Evolutionary conservation across 1,284 basidiomycete species (phyloP), one percentile per base, ranked within the genome.

Genomic region (Melampsora allii-populina): DNA sequence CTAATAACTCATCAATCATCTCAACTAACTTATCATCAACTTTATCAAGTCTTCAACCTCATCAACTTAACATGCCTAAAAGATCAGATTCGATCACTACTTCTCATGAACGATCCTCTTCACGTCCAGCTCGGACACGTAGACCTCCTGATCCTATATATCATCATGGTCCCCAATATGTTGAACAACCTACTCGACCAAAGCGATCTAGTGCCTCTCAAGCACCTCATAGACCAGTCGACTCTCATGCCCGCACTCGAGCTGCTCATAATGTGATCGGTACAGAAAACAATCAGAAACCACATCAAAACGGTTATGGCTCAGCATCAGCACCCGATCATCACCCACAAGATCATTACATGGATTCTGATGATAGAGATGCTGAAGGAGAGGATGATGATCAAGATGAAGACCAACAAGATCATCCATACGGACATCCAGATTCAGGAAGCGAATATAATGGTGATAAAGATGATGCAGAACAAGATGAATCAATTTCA

Each of bases 331-430:
- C 45, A 21, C 50, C 64, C 2, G 33, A 75, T 10, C 56, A 75
- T 48, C 14, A 4, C 14, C 1, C 10, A 5, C n/a, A 56, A 2
- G 21, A 56, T 56, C 50, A 56, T 24, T 56, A 7, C n/a, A 9
- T 14, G 2, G 1, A 14, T 24, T 56, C 50, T 24, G 76, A 61
- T 61, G 77, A 78, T 39, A 76, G 76, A 27, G 72, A 79, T n/a
- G 75, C 75, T 1, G 75, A 77, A 7, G 76, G 77, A 3, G 76
- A 72, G 3, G 73, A 76, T 1, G 79, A 78, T 33, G 76, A 79
- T 19, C 79, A 79, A 29, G 77, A 76, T 14, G 24, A 73, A 77
- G 61, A 63, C 33, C 58, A 65, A 58, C 56, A 29, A 48, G 39
- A 48, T 76, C 45, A 50, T 72, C 59, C 9, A 56, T 58, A 76